Base-by-base conservation (phyloP, 192 early-diverging fungal genomes). In the Chytriomyces sp. region DNA sequence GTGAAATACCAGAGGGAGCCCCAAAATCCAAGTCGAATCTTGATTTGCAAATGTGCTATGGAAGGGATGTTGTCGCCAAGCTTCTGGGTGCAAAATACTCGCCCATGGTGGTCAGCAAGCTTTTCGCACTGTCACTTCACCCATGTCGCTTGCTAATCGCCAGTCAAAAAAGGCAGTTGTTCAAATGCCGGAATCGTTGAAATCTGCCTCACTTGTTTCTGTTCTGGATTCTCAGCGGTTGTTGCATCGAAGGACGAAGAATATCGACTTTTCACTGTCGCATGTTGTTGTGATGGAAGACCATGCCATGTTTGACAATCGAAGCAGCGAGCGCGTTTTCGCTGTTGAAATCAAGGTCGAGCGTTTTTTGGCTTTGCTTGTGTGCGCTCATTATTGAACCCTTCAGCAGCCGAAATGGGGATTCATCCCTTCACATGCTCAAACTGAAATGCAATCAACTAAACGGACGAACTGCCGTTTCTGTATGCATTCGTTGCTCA, bases 401-500 rank as follows among this genome's bases (percentile, higher is more conserved):
- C 16, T 26, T 13, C 18, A 47, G 4, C 67, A 68, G 69, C 69
- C 69, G 45, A 70, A 70, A 57, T 70, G 69, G 69, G 53, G 48
- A 70, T 70, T 70, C 45, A 50, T 70, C 23, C 69, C 69, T 23
- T 8, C 23, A 9, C 13, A 11, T 44, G 23, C 49, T 46, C 66
- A 67, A n/a, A 16, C 11, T 7, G 16, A 45, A 13, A 28, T 7
- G 11, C 44, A 67, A 45, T 45, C 26, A 67, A 5, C 7, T 45
- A 43, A 44, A n/a, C 13, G 66, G 13, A 57, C 16, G 20, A 13
- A 57, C 66, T 67, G 23, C 44, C 44, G 66, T 28, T 67, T 67
- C 13, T 45, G 44, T 44, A 16, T 45, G 20, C 66, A 67, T 45
- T 67, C 66, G 20, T 43, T 45, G 35, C 66, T 67, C 43, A 67